These are phyloP conservation scores for Shiraia sp. DNA, from an alignment of 2,329 filamentous ascomycete genomes.

Conservation along the genomic window DNA sequence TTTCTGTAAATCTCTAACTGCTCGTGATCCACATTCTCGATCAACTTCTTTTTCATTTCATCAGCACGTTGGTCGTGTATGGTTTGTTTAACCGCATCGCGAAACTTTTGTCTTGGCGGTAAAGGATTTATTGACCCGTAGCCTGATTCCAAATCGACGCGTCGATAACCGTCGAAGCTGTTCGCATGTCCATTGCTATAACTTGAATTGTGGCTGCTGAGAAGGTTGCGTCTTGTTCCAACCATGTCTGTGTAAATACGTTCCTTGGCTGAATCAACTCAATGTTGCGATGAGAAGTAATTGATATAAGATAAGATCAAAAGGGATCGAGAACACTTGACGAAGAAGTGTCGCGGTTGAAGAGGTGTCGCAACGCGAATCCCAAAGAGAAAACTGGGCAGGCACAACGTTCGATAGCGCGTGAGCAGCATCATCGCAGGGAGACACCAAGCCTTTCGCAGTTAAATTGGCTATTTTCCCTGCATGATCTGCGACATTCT, in stretches of 20 bases:
- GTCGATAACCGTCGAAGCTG: conserved; percentile 17
- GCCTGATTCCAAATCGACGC: conserved; percentile 34
- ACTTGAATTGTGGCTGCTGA: conserved; percentile 8
- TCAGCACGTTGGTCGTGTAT: conserved; percentile 51
- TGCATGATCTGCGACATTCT: conserved; percentile 11
- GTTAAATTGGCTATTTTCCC: conserved; percentile 4
- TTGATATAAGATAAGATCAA: not conserved
- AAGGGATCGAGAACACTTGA: not conserved
- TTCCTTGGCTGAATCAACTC: not conserved
- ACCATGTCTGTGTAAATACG: conserved; percentile 20
- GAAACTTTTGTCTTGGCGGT: conserved; percentile 43
- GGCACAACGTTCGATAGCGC: conserved; percentile 6
- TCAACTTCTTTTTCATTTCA: conserved; percentile 55
- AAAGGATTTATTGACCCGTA: conserved; percentile 24
- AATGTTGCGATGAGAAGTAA: not conserved
- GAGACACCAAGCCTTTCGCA: conserved; percentile 7
- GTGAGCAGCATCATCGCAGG: conserved; percentile 15
- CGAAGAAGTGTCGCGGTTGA: too few relatives aligned
- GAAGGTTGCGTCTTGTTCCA: conserved; percentile 21
- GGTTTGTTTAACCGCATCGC: conserved; percentile 53
- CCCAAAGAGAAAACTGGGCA: not conserved
- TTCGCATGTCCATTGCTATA: conserved; percentile 12
- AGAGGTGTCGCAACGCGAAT: too few relatives aligned
- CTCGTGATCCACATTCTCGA: conserved; percentile 52
- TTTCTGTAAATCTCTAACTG: conserved; percentile 56